Percentiles rank a stretch among this genome's conserved stretches.
Conservation (phyloP, 1,139 yeast genomes). For the Hansenula sp. region DNA sequence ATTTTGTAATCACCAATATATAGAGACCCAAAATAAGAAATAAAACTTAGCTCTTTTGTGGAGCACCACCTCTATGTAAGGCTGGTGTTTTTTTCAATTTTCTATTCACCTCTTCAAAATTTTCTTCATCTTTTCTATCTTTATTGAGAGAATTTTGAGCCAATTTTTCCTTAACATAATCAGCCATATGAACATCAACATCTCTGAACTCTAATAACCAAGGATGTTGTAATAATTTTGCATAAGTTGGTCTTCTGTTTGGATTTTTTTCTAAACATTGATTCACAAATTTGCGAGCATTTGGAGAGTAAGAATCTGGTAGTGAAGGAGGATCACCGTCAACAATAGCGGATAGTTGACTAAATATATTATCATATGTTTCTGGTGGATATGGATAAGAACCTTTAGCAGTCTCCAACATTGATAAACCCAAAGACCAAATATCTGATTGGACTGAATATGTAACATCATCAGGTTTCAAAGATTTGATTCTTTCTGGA, state of each 20-base stretch:
- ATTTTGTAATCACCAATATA: neutral
- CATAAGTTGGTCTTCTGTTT: slow-evolving; percentile 76
- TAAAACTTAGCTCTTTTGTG: neutral
- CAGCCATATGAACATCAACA: slow-evolving; percentile 31
- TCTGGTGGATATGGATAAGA: slow-evolving; percentile 95
- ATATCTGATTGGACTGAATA: slow-evolving; percentile 94
- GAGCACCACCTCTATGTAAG: slow-evolving; percentile 24
- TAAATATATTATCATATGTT: slow-evolving; percentile 82
- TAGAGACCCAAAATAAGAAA: too few relatives aligned
- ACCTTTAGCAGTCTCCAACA: slow-evolving; percentile 87
- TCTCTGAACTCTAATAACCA: slow-evolving; percentile 63
- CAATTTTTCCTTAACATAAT: slow-evolving; percentile 31
- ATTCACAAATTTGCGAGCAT: slow-evolving; percentile 77
- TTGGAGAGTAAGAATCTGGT: slow-evolving; percentile 57
- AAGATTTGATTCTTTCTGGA: slow-evolving; percentile 85
- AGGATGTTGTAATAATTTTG: slow-evolving; percentile 68
- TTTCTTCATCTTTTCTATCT: slow-evolving; percentile 21
- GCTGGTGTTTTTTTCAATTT: slow-evolving; percentile 22
- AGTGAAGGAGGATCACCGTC: slow-evolving; percentile 92
- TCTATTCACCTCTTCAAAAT: slow-evolving; percentile 19
- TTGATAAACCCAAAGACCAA: slow-evolving; percentile 91
- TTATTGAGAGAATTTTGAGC: slow-evolving; percentile 27
- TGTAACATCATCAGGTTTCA: slow-evolving; percentile 62
- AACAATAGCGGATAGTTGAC: slow-evolving; percentile 92
- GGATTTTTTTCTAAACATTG: slow-evolving; percentile 82